Evolutionary conservation across 352 stramenopile species (phyloP).

Genomic region (Globisporangium okanoganense): DNA sequence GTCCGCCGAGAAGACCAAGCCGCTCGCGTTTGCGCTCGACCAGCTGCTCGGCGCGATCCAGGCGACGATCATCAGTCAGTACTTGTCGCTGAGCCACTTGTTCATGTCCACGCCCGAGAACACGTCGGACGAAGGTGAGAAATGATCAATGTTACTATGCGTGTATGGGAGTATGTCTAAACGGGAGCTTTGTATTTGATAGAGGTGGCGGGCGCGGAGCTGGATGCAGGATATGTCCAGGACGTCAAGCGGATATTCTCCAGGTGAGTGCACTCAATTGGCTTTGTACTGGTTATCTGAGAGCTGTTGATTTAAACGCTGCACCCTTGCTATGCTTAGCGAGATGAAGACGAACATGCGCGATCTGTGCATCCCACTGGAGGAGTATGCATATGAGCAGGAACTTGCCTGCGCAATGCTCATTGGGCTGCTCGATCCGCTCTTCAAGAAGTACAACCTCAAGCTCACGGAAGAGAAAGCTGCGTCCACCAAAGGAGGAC

Average conservation of each 20-base stretch:
- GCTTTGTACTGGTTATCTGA: too few species aligned
- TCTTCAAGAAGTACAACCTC: constrained; percentile 63
- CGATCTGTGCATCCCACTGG: constrained; percentile 75
- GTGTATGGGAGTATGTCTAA: background rate
- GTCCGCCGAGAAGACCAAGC: constrained; percentile 31
- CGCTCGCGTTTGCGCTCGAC: constrained; percentile 52
- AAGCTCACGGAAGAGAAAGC: constrained; percentile 25
- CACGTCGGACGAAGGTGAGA: constrained; percentile 48
- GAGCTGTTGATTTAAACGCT: too few species aligned
- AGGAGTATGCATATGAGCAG: constrained; percentile 81
- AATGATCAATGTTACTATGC: background rate
- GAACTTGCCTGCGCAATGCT: constrained; percentile 70
- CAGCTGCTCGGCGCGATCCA: constrained; percentile 69
- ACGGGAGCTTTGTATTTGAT: background rate
- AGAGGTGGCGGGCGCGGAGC: constrained; percentile 35
- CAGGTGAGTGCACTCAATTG: constrained; percentile 22
- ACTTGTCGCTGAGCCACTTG: constrained; percentile 60
- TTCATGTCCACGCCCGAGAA: constrained; percentile 79
- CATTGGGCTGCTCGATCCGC: constrained; percentile 67
- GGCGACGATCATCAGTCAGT: constrained; percentile 62
- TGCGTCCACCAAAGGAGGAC: background rate
- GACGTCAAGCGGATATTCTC: constrained; percentile 61
- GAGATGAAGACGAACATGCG: constrained; percentile 87
- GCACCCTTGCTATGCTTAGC: constrained; percentile 24
- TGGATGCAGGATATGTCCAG: constrained; percentile 68